Base-by-base conservation (phyloP, 495 filamentous ascomycete species). In the Xylaria nigripes region DNA sequence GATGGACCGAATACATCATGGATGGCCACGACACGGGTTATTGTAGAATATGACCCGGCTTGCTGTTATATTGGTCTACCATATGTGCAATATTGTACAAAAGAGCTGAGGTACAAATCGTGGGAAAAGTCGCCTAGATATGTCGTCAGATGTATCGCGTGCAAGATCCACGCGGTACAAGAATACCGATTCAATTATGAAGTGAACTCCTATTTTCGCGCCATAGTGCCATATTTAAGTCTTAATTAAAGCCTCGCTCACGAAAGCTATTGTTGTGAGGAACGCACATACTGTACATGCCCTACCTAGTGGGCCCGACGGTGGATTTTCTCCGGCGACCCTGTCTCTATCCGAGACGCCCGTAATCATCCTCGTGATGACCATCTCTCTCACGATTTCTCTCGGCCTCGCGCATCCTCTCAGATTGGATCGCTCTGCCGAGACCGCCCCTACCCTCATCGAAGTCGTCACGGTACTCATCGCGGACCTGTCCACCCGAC, bases 381-480 rank as follows among this genome's bases (percentile, higher is more conserved):
- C 41, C 21, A 47, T 71, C 68, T 45, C 50, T 60, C 53, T 64
- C 57, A 8, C 61, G 48, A 50, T 61, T 59, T 12, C 62, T 43
- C 54, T 81, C 80, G 47, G 75, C 70, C 45, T 85, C 81, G 61
- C 78, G 82, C 63, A 80, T 67, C 51, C 83, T 73, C 59, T 85
- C 81, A 12, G 76, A 68, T 58, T 80, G 81, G 46, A 87, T 79
- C 49, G 85, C 84, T 45, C 86, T 75, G 1, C 78, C 78, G 34
- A 79, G 54, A 25, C 93, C 93, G 45, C 93, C 93, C 62, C 93
- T 81, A 6, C 93, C 93, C 16, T 94, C 90, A 62, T 98, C 93
- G 63, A 85, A 97, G 68, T 96, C 90, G 60, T 96, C 89, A 6
- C 93, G 82, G 71, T 98, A 98, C 72, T 97, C 94, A 66, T 98